Evolutionary conservation across 495 filamentous ascomycete genomes (phyloP).

Genomic region (Thozetella sp.): DNA sequence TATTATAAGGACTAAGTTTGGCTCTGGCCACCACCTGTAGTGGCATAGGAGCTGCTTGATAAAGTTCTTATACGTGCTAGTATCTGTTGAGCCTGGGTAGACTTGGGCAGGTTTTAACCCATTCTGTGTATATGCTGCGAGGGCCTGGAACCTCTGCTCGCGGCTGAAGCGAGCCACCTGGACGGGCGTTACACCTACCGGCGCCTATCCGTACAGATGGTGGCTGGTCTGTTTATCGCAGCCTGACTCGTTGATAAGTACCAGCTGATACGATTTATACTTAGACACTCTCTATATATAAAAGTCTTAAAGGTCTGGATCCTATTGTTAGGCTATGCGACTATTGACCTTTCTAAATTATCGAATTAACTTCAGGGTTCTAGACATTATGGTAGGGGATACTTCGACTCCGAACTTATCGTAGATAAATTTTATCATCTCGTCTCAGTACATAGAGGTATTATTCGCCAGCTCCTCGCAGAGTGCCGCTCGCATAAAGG

Average conservation of each 20-base stretch:
- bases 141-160: slow-evolving; percentile 34
- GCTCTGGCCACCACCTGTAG: slow-evolving; percentile 36
- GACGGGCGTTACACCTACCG: slow-evolving; percentile 27
- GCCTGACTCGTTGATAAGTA: slow-evolving; percentile 36
- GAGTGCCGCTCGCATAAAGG: slow-evolving; percentile 10
- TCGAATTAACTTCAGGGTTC: slow-evolving; percentile 18
- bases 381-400: slow-evolving; percentile 19
- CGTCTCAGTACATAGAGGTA: slow-evolving; percentile 18
- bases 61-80: slow-evolving; percentile 38
- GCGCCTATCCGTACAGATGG: slow-evolving; percentile 31
- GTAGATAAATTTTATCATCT: slow-evolving; percentile 33
- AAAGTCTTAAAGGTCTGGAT: slow-evolving; percentile 31
- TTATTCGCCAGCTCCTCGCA: slow-evolving; percentile 7
- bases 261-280: slow-evolving; percentile 27
- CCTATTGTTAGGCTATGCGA: slow-evolving; percentile 29
- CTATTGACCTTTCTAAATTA: slow-evolving; percentile 32
- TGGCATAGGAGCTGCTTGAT: slow-evolving; percentile 39
- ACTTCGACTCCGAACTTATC: slow-evolving; percentile 31
- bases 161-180: slow-evolving; percentile 32
- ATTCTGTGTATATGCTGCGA: slow-evolving; percentile 37
- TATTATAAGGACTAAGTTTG: slow-evolving; percentile 44
- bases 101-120: slow-evolving; percentile 31
- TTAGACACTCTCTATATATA: slow-evolving; percentile 33
- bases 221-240: slow-evolving; percentile 30
- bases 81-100: slow-evolving; percentile 39